phyloP scores from a whole-genome alignment of 371 early-diverging fungal species.

The Mortierella sp. region DNA sequence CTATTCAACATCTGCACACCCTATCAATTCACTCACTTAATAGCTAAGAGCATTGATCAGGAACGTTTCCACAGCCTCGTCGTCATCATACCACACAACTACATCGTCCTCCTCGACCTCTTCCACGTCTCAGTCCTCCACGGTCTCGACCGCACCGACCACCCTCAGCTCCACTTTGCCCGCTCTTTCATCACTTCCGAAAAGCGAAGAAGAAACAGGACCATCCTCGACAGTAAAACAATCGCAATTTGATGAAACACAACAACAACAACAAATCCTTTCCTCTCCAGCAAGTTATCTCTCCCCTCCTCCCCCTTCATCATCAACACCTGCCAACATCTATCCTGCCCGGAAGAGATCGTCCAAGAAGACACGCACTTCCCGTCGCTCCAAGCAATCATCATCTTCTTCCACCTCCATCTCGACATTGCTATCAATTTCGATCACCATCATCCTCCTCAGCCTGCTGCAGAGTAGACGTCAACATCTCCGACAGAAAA shows the following conservation, averaged over 20 bases:
- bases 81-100: slow-evolving; percentile 13
- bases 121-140: slow-evolving; percentile 9
- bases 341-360: slow-evolving; percentile 4
- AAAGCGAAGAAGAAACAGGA: neutral
- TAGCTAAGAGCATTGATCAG: slow-evolving; percentile 32
- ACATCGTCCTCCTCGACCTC: neutral
- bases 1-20: neutral
- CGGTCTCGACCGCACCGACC: neutral
- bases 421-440: slow-evolving; percentile 43
- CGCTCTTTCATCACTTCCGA: neutral
- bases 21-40: neutral
- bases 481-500: slow-evolving; percentile 17
- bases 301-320: slow-evolving; percentile 1
- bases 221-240: neutral
- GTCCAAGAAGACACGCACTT: neutral
- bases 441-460: slow-evolving; percentile 40
- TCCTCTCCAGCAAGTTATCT: neutral
- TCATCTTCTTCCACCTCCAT: slow-evolving; percentile 19
- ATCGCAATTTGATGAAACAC: neutral
- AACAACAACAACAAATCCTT: neutral
- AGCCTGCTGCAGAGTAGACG: slow-evolving; percentile 40
- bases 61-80: slow-evolving; percentile 37
- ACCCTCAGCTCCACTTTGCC: too few relatives aligned
- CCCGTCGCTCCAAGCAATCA: neutral
- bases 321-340: slow-evolving; percentile 1